Conservation (phyloP, 495 filamentous ascomycete genomes). For the Penicillium pancosmium region DNA sequence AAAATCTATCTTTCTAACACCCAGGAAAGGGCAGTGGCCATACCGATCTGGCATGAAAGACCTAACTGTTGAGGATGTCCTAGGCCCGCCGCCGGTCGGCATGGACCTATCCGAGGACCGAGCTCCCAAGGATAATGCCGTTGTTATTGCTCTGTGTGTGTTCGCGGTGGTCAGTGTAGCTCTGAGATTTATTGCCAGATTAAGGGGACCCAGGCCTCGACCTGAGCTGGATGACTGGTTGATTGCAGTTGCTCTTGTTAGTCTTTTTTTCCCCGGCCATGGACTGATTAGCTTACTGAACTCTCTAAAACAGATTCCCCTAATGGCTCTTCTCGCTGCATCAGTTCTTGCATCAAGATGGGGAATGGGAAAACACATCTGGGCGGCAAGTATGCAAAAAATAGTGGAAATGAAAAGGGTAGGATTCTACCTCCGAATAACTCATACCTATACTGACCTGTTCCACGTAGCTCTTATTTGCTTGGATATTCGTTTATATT, state of each 20-base stretch:
- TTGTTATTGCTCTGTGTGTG: conserved; percentile 12
- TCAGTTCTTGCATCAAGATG: conserved; percentile 11
- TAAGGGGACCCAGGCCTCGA: conserved; percentile 10
- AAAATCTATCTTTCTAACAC: not conserved
- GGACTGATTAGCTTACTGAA: not conserved
- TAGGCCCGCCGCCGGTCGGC: conserved; percentile 15
- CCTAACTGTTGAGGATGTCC: conserved; percentile 4
- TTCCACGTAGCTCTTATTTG: conserved; percentile 18
- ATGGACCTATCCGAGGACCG: conserved; percentile 16
- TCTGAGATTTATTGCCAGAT: conserved; percentile 14
- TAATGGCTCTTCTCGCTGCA: not conserved
- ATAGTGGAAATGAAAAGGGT: conserved; percentile 19
- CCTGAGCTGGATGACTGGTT: conserved; percentile 19
- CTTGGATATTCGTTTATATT: conserved; percentile 23
- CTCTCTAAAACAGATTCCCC: conserved; percentile 4
- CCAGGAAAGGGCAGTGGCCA: not conserved
- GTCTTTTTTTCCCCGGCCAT: not conserved
- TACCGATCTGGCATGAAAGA: not conserved
- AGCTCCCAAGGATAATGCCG: conserved; percentile 11
- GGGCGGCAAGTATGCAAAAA: conserved; percentile 7
- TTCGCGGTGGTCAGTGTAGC: conserved; percentile 7
- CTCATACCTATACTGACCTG: not conserved
- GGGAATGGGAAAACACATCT: conserved; percentile 26
- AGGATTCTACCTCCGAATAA: not conserved
- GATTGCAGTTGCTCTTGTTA: conserved; percentile 7